Conservation (phyloP, 805 yeast genomes). For the Yamadazyma sp. region DNA sequence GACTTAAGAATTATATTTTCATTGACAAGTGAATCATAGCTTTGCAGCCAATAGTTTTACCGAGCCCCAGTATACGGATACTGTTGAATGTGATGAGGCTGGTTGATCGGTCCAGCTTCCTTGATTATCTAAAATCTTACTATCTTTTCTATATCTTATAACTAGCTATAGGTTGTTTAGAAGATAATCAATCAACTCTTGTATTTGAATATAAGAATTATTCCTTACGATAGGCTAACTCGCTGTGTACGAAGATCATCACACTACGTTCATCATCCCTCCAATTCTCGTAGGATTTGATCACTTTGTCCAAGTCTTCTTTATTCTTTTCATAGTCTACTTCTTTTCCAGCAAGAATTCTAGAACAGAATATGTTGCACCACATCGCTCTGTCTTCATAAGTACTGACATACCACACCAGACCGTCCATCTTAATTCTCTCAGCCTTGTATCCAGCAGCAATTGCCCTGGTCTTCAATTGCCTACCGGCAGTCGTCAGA, state of each 20-base stretch:
- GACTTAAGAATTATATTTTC: no score
- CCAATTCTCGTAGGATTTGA: constrained; percentile 17
- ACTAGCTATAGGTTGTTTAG: no score
- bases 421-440: constrained; percentile 13
- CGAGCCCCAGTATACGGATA: no score
- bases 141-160: no score
- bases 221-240: constrained; percentile 8
- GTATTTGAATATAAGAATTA: no score
- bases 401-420: constrained; percentile 17
- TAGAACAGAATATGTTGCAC: constrained; percentile 14
- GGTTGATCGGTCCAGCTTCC: no score
- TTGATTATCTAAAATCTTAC: no score
- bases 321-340: constrained; percentile 8
- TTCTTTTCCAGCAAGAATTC: constrained; percentile 13
- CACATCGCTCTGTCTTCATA: constrained; percentile 13
- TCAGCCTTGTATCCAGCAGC: constrained; percentile 20
- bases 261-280: constrained; percentile 17
- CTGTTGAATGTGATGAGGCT: no score
- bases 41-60: no score
- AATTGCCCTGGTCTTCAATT: constrained; percentile 18
- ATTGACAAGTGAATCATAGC: no score
- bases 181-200: no score
- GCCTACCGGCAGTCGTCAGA: constrained; percentile 18
- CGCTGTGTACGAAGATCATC: constrained; percentile 19
- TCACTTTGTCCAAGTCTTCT: constrained; percentile 11